A percentile compares a stretch with the other conserved stretches of the same genome.
Evolutionary conservation across 331 rosid species (phyloP).

Genomic region (Prunus yedoensis): DNA sequence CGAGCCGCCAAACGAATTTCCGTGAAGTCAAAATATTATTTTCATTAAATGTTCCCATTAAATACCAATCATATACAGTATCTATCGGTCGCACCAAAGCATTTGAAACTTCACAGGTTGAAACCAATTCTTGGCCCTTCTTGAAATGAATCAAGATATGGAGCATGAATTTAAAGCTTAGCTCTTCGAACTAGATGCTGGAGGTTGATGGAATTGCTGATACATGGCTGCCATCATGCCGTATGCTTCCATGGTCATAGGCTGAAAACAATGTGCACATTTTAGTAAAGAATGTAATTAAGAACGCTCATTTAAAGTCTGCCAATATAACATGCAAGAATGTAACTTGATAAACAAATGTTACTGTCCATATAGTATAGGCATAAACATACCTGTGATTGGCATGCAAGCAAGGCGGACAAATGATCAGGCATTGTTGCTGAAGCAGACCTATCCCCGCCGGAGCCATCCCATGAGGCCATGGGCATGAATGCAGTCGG

Average conservation of each 20-base stretch:
- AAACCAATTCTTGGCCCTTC: background rate
- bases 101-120: background rate
- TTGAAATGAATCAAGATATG: background rate
- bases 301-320: background rate
- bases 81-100: background rate
- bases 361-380: too few relatives aligned
- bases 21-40: background rate
- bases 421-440: slow-evolving; percentile 48
- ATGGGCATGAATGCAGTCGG: slow-evolving; percentile 70
- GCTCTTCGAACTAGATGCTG: slow-evolving; percentile 52
- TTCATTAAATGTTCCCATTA: background rate
- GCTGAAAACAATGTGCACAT: slow-evolving; percentile 38
- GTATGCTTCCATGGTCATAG: slow-evolving; percentile 68
- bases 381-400: slow-evolving; percentile 53
- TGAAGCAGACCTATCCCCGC: slow-evolving; percentile 38
- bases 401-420: slow-evolving; percentile 62
- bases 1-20: too few relatives aligned
- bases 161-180: slow-evolving; percentile 4
- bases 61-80: background rate
- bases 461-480: slow-evolving; percentile 56
- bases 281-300: too few relatives aligned
- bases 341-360: too few relatives aligned
- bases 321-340: background rate
- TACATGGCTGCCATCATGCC: slow-evolving; percentile 69
- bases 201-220: slow-evolving; percentile 63